Evolutionary conservation across 176 grass and related monocot species (phyloP).

Genomic region (Bothriochloa decipiens): DNA sequence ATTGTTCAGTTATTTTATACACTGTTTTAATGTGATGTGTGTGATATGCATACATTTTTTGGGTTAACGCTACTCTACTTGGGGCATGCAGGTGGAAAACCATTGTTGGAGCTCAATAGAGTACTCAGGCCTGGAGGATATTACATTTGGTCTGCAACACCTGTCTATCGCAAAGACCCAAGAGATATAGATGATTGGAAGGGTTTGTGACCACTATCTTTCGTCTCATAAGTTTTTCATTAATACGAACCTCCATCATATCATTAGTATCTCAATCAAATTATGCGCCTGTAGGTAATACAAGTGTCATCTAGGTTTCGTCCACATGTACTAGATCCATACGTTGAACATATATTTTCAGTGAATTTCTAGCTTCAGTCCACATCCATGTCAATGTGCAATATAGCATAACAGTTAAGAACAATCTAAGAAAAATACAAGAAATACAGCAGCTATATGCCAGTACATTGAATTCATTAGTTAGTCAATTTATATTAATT

Average conservation of each 20-base stretch:
- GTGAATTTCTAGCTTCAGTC: neutral
- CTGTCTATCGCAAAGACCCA: slow-evolving; percentile 75
- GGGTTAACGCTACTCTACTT: neutral
- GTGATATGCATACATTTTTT: slow-evolving; percentile 26
- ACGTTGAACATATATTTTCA: neutral
- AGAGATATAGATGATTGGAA: slow-evolving; percentile 78
- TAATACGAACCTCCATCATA: slow-evolving; percentile 1
- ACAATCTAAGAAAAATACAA: slow-evolving; percentile 10
- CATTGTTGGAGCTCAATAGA: slow-evolving; percentile 89
- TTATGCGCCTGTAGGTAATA: slow-evolving; percentile 28
- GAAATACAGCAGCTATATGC: slow-evolving; percentile 10
- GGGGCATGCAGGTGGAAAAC: slow-evolving; percentile 67
- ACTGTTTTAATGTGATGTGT: slow-evolving; percentile 8
- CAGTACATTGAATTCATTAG: neutral
- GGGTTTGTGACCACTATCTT: slow-evolving; percentile 54
- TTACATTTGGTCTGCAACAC: slow-evolving; percentile 94
- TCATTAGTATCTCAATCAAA: slow-evolving; percentile 6
- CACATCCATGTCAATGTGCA: slow-evolving; percentile 31
- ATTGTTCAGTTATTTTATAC: slow-evolving; percentile 19
- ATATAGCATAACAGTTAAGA: neutral
- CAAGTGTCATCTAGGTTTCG: slow-evolving; percentile 12
- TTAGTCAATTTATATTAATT: neutral
- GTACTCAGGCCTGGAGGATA: slow-evolving; percentile 93
- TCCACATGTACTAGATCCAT: slow-evolving; percentile 12
- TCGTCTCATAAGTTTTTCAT: neutral